These are phyloP conservation scores for Clarkia xantiana DNA, from an alignment of 345 rosid species.

Conservation along the genomic window DNA sequence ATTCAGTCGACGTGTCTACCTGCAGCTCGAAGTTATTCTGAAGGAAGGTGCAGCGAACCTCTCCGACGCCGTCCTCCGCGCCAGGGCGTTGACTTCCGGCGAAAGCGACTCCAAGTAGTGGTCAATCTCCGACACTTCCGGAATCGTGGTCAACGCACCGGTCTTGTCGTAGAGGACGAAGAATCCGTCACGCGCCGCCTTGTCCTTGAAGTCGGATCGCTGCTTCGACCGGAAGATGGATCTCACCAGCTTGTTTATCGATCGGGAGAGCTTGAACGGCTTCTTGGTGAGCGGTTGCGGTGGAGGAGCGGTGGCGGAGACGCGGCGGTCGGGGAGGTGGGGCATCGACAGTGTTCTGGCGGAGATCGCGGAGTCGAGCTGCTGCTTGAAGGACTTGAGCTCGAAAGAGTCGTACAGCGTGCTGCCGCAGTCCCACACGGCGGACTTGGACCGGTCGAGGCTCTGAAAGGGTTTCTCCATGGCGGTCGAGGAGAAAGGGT, in stretches of 20 bases:
- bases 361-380: constrained; percentile 56
- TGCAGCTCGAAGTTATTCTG: constrained; percentile 14
- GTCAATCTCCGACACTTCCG: constrained; percentile 63
- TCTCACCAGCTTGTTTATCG: constrained; percentile 40
- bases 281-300: constrained; percentile 14
- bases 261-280: constrained; percentile 47
- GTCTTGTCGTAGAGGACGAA: constrained; percentile 43
- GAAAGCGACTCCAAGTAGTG: constrained; percentile 24
- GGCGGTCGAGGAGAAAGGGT: background rate
- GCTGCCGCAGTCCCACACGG: constrained; percentile 78
- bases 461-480: constrained; percentile 1
- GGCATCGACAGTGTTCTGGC: constrained; percentile 73
- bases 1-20: too few relatives aligned
- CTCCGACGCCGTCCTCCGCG: constrained; percentile 40
- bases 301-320: constrained; percentile 11
- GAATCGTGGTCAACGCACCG: constrained; percentile 68
- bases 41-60: constrained; percentile 34
- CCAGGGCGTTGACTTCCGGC: constrained; percentile 41
- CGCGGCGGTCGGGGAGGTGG: constrained; percentile 24
- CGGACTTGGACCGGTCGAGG: constrained; percentile 6
- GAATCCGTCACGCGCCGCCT: constrained; percentile 14
- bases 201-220: background rate
- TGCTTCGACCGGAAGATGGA: constrained; percentile 34
- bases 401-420: constrained; percentile 77
- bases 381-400: constrained; percentile 63